A percentile compares a stretch with the other conserved stretches of the same genome.
phyloP scores from a whole-genome alignment of 1,139 yeast species.

The Pichia sp. region DNA sequence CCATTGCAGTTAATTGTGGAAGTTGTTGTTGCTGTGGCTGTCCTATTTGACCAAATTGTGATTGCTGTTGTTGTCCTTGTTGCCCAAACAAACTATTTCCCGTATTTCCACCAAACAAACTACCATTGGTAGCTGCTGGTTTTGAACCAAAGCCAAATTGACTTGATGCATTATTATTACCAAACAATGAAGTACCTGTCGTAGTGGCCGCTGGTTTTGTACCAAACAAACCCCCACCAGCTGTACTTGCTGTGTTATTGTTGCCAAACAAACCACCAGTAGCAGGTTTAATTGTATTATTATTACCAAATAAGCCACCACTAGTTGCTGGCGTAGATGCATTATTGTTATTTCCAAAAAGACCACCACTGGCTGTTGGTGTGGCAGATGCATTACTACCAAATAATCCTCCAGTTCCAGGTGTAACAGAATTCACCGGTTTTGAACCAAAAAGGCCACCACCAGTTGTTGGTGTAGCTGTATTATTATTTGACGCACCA shows the following conservation, averaged over 20 bases:
- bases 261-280: conserved; percentile 13
- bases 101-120: conserved; percentile 17
- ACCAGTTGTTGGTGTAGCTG: neutral
- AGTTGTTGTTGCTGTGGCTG: conserved; percentile 28
- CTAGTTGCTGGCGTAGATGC: conserved; percentile 25
- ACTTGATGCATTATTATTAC: conserved; percentile 19
- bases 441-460: conserved; percentile 9
- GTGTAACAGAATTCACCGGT: neutral
- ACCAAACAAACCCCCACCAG: conserved; percentile 22
- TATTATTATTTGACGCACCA: conserved; percentile 1
- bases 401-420: conserved; percentile 21
- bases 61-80: conserved; percentile 22
- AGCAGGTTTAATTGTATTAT: conserved; percentile 14
- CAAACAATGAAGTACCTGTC: conserved; percentile 32
- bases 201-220: conserved; percentile 21
- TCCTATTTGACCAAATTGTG: conserved; percentile 8
- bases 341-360: conserved; percentile 16
- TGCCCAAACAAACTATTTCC: conserved; percentile 29
- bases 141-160: conserved; percentile 28
- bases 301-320: conserved; percentile 32
- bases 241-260: conserved; percentile 17
- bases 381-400: conserved; percentile 18
- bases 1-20: conserved; percentile 68
- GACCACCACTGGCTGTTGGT: conserved; percentile 28
- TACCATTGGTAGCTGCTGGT: conserved; percentile 12